Evolutionary conservation across 2,329 filamentous ascomycete species (phyloP).

Genomic region (Ceratocystis cubensis): DNA sequence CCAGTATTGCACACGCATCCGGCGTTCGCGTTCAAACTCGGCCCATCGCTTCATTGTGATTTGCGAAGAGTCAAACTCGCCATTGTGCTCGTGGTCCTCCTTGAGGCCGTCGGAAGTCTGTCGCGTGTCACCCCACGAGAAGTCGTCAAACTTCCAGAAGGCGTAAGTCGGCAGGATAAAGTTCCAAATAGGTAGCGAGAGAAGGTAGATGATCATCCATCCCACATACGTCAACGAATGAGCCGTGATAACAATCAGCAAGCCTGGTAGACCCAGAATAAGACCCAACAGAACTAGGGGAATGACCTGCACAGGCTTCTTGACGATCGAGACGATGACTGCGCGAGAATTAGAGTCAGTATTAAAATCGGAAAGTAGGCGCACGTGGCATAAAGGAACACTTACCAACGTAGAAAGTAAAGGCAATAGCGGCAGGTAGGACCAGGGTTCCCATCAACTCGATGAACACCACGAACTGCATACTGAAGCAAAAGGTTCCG

Average conservation of each 20-base stretch:
- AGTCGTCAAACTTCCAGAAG: constrained; percentile 99
- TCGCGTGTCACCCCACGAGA: constrained; percentile 95
- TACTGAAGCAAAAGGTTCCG: constrained; percentile 98
- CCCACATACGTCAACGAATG: constrained; percentile 83
- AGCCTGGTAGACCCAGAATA: constrained; percentile 83
- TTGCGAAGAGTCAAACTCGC: constrained; percentile 95
- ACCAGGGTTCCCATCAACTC: constrained; percentile 91
- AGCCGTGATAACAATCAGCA: constrained; percentile 85
- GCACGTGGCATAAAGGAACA: constrained; percentile 18
- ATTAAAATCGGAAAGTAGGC: neutral
- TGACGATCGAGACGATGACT: constrained; percentile 79
- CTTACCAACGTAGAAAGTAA: constrained; percentile 91
- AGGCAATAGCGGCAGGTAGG: constrained; percentile 87
- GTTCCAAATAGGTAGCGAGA: constrained; percentile 94
- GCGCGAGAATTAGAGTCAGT: constrained; percentile 17
- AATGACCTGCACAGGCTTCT: constrained; percentile 67
- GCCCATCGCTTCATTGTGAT: constrained; percentile 99
- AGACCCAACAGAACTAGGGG: constrained; percentile 78
- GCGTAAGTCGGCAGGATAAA: constrained; percentile 88
- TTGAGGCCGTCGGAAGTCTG: constrained; percentile 89
- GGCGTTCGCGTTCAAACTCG: constrained; percentile 70
- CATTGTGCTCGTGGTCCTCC: constrained; percentile 78
- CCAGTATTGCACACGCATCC: constrained; percentile 40
- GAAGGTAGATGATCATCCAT: constrained; percentile 94
- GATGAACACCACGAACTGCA: constrained; percentile 97